Conservation (phyloP, 352 stramenopile genomes). For the Phytophthora rubi region DNA sequence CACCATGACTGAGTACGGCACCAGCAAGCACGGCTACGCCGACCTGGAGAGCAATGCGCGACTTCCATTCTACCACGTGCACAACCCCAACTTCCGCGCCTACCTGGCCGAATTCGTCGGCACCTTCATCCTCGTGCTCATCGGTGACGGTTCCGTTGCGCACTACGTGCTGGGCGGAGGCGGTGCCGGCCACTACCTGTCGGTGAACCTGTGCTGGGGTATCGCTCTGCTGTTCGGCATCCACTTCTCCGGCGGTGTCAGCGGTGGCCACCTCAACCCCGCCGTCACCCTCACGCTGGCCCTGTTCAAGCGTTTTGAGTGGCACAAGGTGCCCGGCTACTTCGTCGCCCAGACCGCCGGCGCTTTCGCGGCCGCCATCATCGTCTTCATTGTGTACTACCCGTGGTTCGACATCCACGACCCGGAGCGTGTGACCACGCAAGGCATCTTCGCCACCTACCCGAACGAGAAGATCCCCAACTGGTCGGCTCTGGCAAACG, state of each 20-base stretch:
- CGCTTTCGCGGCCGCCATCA: slow-evolving; percentile 47
- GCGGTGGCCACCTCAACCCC: slow-evolving; percentile 68
- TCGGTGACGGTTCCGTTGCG: slow-evolving; percentile 66
- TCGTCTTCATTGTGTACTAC: slow-evolving; percentile 71
- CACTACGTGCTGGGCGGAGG: slow-evolving; percentile 58
- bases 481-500: slow-evolving; percentile 46
- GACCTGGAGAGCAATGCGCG: slow-evolving; percentile 41
- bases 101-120: slow-evolving; percentile 71
- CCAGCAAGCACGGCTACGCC: slow-evolving; percentile 34
- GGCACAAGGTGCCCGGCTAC: slow-evolving; percentile 61
- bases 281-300: slow-evolving; percentile 63
- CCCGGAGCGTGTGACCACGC: slow-evolving; percentile 40
- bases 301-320: slow-evolving; percentile 60
- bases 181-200: slow-evolving; percentile 56
- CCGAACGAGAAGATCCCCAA: slow-evolving; percentile 48
- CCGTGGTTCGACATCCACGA: slow-evolving; percentile 59
- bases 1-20: slow-evolving; percentile 48
- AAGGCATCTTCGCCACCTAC: slow-evolving; percentile 62
- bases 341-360: slow-evolving; percentile 53
- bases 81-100: slow-evolving; percentile 49
- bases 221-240: slow-evolving; percentile 69
- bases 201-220: slow-evolving; percentile 64
- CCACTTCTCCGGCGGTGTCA: slow-evolving; percentile 59
- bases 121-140: slow-evolving; percentile 68
- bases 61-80: slow-evolving; percentile 39